Conservation (phyloP, 495 filamentous ascomycete species). For the Penicillium angulare region DNA sequence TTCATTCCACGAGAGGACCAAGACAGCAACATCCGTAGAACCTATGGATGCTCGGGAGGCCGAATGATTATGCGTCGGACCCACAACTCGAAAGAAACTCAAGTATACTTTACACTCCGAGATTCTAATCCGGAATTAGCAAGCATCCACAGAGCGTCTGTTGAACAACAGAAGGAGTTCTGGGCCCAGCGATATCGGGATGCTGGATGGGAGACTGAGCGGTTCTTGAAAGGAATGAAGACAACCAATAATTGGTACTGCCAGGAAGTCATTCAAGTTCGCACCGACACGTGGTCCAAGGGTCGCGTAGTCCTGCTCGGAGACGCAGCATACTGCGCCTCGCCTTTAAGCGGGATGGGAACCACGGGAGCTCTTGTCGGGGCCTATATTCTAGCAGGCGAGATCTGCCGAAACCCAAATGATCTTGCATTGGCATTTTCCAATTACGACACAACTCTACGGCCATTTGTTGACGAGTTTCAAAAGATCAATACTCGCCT, state of each 20-base stretch:
- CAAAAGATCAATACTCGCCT: slow-evolving; percentile 22
- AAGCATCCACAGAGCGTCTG: slow-evolving; percentile 9
- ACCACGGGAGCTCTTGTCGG: slow-evolving; percentile 45
- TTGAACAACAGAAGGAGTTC: slow-evolving; percentile 28
- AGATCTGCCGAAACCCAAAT: slow-evolving; percentile 31
- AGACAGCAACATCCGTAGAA: slow-evolving; percentile 26
- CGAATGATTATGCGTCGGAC: slow-evolving; percentile 26
- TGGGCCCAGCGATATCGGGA: slow-evolving; percentile 31
- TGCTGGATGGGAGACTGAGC: slow-evolving; percentile 43
- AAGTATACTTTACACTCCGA: slow-evolving; percentile 23
- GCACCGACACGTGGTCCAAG: slow-evolving; percentile 40
- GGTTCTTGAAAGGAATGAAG: slow-evolving; percentile 42
- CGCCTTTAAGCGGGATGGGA: slow-evolving; percentile 49
- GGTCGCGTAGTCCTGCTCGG: slow-evolving; percentile 53
- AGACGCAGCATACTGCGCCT: slow-evolving; percentile 54
- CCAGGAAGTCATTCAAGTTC: slow-evolving; percentile 39
- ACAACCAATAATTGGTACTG: slow-evolving; percentile 50
- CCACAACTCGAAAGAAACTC: slow-evolving; percentile 17
- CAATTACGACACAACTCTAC: slow-evolving; percentile 25
- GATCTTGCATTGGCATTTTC: slow-evolving; percentile 24
- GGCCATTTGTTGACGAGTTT: slow-evolving; percentile 29
- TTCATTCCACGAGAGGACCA: slow-evolving; percentile 33
- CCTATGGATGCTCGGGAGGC: slow-evolving; percentile 19
- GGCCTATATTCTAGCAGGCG: slow-evolving; percentile 54
- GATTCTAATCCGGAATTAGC: slow-evolving; percentile 18